Conservation (phyloP, 495 filamentous ascomycete species). For the Acidomyces sp. region DNA sequence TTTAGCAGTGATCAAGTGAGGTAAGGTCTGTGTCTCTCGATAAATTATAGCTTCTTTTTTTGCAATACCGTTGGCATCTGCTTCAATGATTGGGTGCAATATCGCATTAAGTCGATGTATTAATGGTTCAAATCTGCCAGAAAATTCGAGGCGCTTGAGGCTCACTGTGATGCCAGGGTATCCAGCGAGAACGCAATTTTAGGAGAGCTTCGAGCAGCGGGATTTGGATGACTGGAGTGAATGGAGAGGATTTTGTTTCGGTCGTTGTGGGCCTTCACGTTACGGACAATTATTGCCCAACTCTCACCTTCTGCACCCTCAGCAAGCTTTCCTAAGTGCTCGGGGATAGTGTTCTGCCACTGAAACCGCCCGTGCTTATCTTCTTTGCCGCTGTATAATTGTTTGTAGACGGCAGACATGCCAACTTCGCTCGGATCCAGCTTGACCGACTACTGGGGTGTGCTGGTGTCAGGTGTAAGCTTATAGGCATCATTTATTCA, state of each 20-base stretch:
- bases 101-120: conserved; percentile 34
- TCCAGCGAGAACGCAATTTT: conserved; percentile 39
- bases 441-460: conserved; percentile 16
- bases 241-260: conserved; percentile 48
- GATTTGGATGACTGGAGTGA: conserved; percentile 50
- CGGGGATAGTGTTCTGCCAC: conserved; percentile 31
- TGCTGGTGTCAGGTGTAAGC: conserved; percentile 6
- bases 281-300: conserved; percentile 41
- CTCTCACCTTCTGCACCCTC: conserved; percentile 40
- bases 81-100: too few species aligned
- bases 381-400: conserved; percentile 29
- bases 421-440: conserved; percentile 17
- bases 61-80: too few species aligned
- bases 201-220: conserved; percentile 47
- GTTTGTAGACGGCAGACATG: conserved; percentile 19
- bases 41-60: conserved; percentile 57
- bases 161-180: conserved; percentile 53
- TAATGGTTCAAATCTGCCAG: conserved; percentile 47
- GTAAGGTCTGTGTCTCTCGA: conserved; percentile 31
- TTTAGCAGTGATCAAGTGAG: conserved; percentile 29
- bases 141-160: conserved; percentile 46
- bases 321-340: conserved; percentile 35
- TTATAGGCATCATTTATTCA: background rate
- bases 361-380: conserved; percentile 31
- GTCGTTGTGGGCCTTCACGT: conserved; percentile 41